phyloP scores from a whole-genome alignment of 2,329 filamentous ascomycete genomes.

The Fonsecaea pugnacius region DNA sequence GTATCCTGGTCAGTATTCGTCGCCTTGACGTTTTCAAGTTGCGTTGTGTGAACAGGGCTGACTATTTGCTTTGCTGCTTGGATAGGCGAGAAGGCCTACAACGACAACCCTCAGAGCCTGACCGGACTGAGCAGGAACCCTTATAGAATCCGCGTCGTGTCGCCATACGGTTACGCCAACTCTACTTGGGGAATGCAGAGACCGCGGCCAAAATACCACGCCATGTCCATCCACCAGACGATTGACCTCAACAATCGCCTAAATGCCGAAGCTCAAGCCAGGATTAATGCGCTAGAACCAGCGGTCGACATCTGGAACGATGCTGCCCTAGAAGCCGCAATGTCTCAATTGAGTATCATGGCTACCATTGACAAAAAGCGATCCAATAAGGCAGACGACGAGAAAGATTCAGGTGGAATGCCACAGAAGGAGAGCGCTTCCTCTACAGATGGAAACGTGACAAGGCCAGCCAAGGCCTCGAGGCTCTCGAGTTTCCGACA shows the following conservation, averaged over 20 bases:
- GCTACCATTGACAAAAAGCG: neutral
- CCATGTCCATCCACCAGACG: slow-evolving; percentile 44
- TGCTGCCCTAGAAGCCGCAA: slow-evolving; percentile 39
- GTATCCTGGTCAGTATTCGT: slow-evolving; percentile 47
- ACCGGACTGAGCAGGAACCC: slow-evolving; percentile 43
- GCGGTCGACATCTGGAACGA: slow-evolving; percentile 46
- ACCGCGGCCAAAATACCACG: slow-evolving; percentile 43
- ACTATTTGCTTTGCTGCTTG: neutral
- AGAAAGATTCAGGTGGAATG: neutral
- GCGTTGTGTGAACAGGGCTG: neutral
- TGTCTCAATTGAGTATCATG: slow-evolving; percentile 40
- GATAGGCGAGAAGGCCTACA: slow-evolving; percentile 39
- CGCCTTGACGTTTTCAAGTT: neutral
- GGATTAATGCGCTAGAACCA: slow-evolving; percentile 45
- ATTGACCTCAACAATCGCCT: slow-evolving; percentile 45
- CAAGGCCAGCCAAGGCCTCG: slow-evolving; percentile 36
- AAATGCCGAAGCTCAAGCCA: slow-evolving; percentile 44
- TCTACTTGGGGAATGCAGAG: slow-evolving; percentile 32
- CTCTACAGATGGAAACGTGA: slow-evolving; percentile 2
- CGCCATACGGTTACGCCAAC: slow-evolving; percentile 44
- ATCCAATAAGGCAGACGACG: slow-evolving; percentile 4
- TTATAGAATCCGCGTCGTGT: slow-evolving; percentile 42
- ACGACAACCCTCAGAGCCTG: slow-evolving; percentile 36
- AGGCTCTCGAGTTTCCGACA: slow-evolving; percentile 45
- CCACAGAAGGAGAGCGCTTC: slow-evolving; percentile 11